phyloP scores from a whole-genome alignment of 495 filamentous ascomycete genomes.

The Penicillium egyptiacum region DNA sequence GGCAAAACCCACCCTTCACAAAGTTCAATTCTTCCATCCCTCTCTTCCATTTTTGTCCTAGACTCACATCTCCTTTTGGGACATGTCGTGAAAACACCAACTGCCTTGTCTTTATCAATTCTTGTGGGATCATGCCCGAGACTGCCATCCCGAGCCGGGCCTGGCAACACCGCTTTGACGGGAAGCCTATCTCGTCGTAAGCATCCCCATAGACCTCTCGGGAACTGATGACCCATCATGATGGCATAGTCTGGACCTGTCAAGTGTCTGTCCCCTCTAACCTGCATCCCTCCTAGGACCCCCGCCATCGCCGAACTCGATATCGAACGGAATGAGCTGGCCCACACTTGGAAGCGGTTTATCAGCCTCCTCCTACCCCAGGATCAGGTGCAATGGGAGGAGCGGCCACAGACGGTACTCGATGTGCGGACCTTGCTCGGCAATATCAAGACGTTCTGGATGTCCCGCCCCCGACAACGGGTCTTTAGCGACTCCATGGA shows the following conservation, averaged over 20 bases:
- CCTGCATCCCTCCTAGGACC: constrained; percentile 20
- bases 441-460: constrained; percentile 35
- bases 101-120: constrained; percentile 1
- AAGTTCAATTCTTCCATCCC: constrained; percentile 14
- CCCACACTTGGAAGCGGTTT: constrained; percentile 45
- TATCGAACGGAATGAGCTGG: constrained; percentile 47
- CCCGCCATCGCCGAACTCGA: constrained; percentile 43
- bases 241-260: not conserved
- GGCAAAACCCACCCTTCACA: constrained; percentile 25
- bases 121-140: constrained; percentile 26
- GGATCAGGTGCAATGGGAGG: constrained; percentile 35
- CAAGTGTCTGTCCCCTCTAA: not conserved
- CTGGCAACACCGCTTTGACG: constrained; percentile 28
- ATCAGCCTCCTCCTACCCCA: constrained; percentile 34
- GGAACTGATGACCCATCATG: not conserved
- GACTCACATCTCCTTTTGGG: constrained; percentile 23
- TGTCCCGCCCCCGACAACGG: constrained; percentile 30
- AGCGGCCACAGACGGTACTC: constrained; percentile 34
- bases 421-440: constrained; percentile 39
- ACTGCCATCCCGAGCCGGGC: constrained; percentile 10
- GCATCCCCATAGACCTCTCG: constrained; percentile 4
- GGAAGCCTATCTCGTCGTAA: constrained; percentile 30
- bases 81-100: constrained; percentile 23
- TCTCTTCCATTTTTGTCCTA: not conserved
- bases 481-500: constrained; percentile 32